These are phyloP conservation scores for Nothopassalora personata DNA, from an alignment of 2,329 filamentous ascomycete species.

Conservation along the genomic window DNA sequence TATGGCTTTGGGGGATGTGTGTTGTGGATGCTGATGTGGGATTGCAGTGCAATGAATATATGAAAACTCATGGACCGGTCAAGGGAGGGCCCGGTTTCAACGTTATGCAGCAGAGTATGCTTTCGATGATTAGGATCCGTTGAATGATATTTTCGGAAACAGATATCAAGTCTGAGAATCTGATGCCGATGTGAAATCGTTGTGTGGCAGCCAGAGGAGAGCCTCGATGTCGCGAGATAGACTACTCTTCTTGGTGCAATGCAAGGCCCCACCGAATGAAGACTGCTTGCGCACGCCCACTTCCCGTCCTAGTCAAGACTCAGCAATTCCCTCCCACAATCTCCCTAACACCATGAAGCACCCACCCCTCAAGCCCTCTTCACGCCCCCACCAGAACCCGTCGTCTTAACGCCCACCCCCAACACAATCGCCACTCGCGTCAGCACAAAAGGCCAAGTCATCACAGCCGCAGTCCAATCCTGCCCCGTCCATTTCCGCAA, in stretches of 20 bases:
- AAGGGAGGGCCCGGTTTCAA: constrained; percentile 11
- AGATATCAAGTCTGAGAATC: neutral
- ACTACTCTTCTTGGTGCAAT: neutral
- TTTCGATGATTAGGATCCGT: constrained; percentile 17
- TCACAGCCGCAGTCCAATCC: constrained; percentile 26
- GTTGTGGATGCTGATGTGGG: neutral
- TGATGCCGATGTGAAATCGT: neutral
- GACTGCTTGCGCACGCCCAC: neutral
- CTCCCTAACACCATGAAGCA: neutral
- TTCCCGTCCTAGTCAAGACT: neutral
- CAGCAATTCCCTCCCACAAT: too few species aligned
- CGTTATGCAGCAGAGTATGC: constrained; percentile 8
- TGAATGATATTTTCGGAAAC: constrained; percentile 4
- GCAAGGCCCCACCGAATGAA: neutral
- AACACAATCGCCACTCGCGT: constrained; percentile 24
- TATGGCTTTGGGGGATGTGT: too few species aligned
- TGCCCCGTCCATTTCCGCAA: constrained; percentile 23
- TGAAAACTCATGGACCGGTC: neutral
- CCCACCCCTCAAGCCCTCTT: neutral
- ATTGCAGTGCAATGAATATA: neutral
- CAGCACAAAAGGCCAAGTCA: constrained; percentile 29
- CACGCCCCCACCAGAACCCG: neutral
- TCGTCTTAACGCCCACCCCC: constrained; percentile 19
- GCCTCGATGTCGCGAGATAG: neutral
- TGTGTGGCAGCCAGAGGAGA: neutral